A percentile compares a stretch with the other conserved stretches of the same genome.
These are phyloP conservation scores for Camelina hispida DNA, from an alignment of 345 rosid genomes.

Conservation along the genomic window DNA sequence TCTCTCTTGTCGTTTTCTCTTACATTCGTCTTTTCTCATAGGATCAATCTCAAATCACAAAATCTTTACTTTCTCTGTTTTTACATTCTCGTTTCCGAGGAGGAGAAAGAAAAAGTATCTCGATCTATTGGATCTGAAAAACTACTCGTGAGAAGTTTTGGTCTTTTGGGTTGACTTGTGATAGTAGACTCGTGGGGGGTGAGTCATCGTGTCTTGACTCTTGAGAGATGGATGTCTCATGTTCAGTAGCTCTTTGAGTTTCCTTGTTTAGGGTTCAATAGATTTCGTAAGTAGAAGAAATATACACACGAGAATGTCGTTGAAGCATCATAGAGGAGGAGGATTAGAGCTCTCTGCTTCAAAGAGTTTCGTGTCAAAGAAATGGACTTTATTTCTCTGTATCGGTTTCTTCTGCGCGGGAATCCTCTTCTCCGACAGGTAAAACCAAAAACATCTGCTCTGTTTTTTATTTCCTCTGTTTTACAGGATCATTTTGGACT, in stretches of 20 bases:
- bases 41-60: constrained; percentile 29
- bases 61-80: neutral
- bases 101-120: neutral
- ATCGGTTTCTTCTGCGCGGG: constrained; percentile 94
- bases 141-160: constrained; percentile 1
- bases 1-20: constrained; percentile 27
- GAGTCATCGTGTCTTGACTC: constrained; percentile 5
- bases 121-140: constrained; percentile 42
- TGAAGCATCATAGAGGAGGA: constrained; percentile 42
- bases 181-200: constrained; percentile 29
- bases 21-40: constrained; percentile 30
- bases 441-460: constrained; percentile 31
- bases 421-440: constrained; percentile 92
- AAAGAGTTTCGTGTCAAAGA: constrained; percentile 63
- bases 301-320: constrained; percentile 30
- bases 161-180: constrained; percentile 25
- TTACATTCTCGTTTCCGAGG: constrained; percentile 5
- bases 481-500: constrained; percentile 14
- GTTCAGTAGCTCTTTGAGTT: constrained; percentile 17
- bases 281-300: neutral
- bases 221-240: constrained; percentile 33
- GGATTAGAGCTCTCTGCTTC: constrained; percentile 45
- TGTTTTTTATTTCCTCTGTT: constrained; percentile 12
- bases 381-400: constrained; percentile 83
- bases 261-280: constrained; percentile 2